Conservation (phyloP, 2,329 filamentous ascomycete genomes). For the Ophiocordyceps camponoti-floridani region DNA sequence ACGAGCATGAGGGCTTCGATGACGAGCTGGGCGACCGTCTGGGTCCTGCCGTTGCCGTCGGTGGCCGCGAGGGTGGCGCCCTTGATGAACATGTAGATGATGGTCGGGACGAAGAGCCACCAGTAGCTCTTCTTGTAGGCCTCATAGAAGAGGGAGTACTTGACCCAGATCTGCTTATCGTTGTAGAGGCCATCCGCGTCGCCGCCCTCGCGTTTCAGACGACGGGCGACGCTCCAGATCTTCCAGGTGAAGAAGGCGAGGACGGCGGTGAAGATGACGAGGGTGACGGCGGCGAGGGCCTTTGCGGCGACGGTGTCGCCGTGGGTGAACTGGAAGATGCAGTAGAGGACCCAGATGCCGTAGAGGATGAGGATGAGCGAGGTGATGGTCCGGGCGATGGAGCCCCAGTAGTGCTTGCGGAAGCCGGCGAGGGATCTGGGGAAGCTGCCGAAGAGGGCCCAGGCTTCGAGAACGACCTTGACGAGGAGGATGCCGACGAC, state of each 20-base stretch:
- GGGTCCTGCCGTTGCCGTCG: slow-evolving; percentile 68
- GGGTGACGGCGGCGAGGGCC: slow-evolving; percentile 61
- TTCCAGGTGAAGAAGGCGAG: slow-evolving; percentile 71
- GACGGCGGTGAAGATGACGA: slow-evolving; percentile 62
- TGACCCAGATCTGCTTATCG: slow-evolving; percentile 78
- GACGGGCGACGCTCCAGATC: slow-evolving; percentile 60
- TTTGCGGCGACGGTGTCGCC: slow-evolving; percentile 94
- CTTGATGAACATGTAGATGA: slow-evolving; percentile 81
- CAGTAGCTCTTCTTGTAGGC: slow-evolving; percentile 87
- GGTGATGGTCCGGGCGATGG: slow-evolving; percentile 76
- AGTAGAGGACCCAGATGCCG: slow-evolving; percentile 89
- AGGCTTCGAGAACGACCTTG: slow-evolving; percentile 79
- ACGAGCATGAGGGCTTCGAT: slow-evolving; percentile 67
- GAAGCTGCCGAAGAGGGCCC: slow-evolving; percentile 79
- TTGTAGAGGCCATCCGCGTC: slow-evolving; percentile 61
- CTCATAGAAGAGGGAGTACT: slow-evolving; percentile 96
- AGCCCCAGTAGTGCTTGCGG: slow-evolving; percentile 91
- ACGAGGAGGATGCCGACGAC: slow-evolving; percentile 82
- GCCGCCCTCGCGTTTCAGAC: slow-evolving; percentile 59
- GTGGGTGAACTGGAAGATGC: slow-evolving; percentile 83
- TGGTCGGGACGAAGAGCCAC: slow-evolving; percentile 88
- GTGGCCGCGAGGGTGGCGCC: slow-evolving; percentile 71
- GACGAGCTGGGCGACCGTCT: slow-evolving; percentile 62
- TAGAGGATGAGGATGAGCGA: slow-evolving; percentile 83
- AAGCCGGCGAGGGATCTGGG: slow-evolving; percentile 66